phyloP scores from a whole-genome alignment of 1,284 basidiomycete species.

The Ganoderma leucocontextum region DNA sequence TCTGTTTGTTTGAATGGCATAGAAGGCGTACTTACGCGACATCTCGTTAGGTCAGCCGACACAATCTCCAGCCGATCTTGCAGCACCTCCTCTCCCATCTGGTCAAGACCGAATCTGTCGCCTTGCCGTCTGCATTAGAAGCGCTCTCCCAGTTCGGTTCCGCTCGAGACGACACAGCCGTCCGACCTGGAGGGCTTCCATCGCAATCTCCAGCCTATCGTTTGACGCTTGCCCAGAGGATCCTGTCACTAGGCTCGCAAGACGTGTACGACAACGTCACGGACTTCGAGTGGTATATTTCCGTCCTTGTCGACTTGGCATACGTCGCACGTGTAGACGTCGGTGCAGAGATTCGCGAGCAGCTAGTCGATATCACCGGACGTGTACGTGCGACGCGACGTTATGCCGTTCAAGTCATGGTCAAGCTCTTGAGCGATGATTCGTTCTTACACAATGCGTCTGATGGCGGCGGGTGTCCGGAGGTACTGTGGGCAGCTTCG shows the following conservation, averaged over 20 bases:
- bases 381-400: slow-evolving; percentile 81
- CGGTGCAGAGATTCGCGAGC: slow-evolving; percentile 78
- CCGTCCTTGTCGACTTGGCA: slow-evolving; percentile 89
- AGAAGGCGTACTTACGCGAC: slow-evolving; percentile 18
- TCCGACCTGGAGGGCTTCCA: slow-evolving; percentile 52
- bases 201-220: slow-evolving; percentile 84
- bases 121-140: slow-evolving; percentile 66
- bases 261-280: slow-evolving; percentile 88
- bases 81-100: slow-evolving; percentile 90
- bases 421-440: slow-evolving; percentile 82
- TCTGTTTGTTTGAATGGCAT: slow-evolving; percentile 11
- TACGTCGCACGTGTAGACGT: slow-evolving; percentile 85
- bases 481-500: slow-evolving; percentile 90
- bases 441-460: slow-evolving; percentile 68
- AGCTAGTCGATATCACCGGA: slow-evolving; percentile 88
- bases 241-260: slow-evolving; percentile 84
- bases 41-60: slow-evolving; percentile 70
- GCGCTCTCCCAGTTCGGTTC: slow-evolving; percentile 62
- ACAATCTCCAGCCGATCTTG: slow-evolving; percentile 89
- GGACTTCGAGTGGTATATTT: slow-evolving; percentile 98
- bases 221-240: slow-evolving; percentile 79
- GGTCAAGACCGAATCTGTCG: slow-evolving; percentile 64
- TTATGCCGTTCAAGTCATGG: slow-evolving; percentile 86
- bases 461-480: slow-evolving; percentile 74
- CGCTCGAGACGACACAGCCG: slow-evolving; percentile 46